A percentile compares a stretch with the other conserved stretches of the same genome.
Conservation (phyloP, 1,284 basidiomycete genomes). For the Meripilus lineatus region DNA sequence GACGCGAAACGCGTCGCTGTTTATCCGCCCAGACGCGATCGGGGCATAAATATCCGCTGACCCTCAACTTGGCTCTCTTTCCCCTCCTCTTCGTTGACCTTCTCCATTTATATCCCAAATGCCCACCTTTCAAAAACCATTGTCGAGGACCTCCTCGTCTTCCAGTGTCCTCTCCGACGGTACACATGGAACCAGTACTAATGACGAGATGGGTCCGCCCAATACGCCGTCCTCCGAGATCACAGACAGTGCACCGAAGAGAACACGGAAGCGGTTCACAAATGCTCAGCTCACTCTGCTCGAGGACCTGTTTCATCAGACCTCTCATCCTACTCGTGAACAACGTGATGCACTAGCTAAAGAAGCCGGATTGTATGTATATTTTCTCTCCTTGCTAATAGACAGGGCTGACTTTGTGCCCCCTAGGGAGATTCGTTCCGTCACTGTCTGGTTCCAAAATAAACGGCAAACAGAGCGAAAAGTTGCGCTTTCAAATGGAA, state of each 20-base stretch:
- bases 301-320: constrained; percentile 64
- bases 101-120: neutral
- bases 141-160: constrained; percentile 25
- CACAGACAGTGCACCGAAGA: constrained; percentile 23
- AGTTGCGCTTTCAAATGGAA: constrained; percentile 33
- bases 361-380: constrained; percentile 55
- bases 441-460: constrained; percentile 82
- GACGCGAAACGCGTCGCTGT: no score
- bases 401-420: neutral
- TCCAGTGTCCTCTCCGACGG: constrained; percentile 23
- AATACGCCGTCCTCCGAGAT: constrained; percentile 13
- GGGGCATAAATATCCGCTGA: no score
- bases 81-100: no score
- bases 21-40: no score
- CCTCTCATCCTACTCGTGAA: constrained; percentile 66
- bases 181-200: constrained; percentile 7
- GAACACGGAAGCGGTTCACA: constrained; percentile 68
- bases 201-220: constrained; percentile 11
- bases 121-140: constrained; percentile 5
- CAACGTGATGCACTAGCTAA: constrained; percentile 61
- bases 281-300: constrained; percentile 65
- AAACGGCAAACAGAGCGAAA: constrained; percentile 73
- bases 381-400: neutral
- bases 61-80: no score
- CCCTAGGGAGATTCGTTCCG: constrained; percentile 68